Evolutionary conservation across 2,329 filamentous ascomycete species (phyloP), one percentile per base, ranked within the genome.

Genomic region (Aspergillus fumigatiaffinis): DNA sequence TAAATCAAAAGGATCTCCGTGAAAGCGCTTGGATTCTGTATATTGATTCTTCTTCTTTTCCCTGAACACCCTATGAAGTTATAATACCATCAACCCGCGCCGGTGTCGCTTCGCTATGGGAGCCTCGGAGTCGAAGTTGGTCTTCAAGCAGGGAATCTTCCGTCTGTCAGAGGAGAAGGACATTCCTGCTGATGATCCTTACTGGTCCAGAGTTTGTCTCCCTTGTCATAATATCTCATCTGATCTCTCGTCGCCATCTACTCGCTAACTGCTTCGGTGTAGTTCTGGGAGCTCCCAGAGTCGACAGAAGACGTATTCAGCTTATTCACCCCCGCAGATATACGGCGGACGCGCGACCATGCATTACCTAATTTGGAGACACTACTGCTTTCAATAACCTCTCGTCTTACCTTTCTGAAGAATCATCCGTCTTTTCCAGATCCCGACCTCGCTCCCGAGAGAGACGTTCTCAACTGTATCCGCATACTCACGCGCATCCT

Each of bases 141-240:
- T 93, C 72, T 97, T 99, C 84, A 97, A 97, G 79, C 91, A 96
- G 78, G 93, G 92, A 77, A 96, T 97, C 79, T 97, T 97, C 80
- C 87, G 90, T 72, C 86, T 99, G 58, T 94, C 92, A n/a, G 92
- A 96, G 74, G 89, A 96, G 74, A 87, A 87, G 64, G 83, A 90
- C 73, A 97, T 97, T 71, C 83, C 91, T 59, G 86, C 91, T 56
- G 89, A 94, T 76, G 91, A 97, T 78, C 82, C 86, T 20, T 97
- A 96, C 79, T 99, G 94, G 94, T 87, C 89, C 63, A 90, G 91
- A 73, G 92, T 95, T 77, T 71, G 89, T 81, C 56, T 49, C 25
- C 35, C 51, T 48, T 25, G 20, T 3, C 20, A 50, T 50, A 23
- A n/a, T 44, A 41, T 35, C 29, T 26, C 4, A 23, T 44, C 29